phyloP scores from a whole-genome alignment of 805 yeast genomes.

The Trichomonascus vanleenenianus region DNA sequence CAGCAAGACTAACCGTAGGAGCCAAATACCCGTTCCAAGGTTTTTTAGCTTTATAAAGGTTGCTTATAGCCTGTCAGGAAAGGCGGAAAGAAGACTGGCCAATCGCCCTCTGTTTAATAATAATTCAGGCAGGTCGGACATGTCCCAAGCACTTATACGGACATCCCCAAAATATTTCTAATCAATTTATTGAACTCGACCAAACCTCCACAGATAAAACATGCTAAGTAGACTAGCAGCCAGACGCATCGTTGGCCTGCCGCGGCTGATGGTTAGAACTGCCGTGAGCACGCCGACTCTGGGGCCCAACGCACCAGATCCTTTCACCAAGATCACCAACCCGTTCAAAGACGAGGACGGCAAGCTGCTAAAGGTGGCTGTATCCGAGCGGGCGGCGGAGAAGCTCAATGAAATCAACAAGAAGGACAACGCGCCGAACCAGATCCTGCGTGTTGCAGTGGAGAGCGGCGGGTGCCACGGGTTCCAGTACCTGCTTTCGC shows the following conservation, averaged over 20 bases:
- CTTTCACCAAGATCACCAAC: constrained; percentile 19
- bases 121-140: no score
- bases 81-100: no score
- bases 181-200: no score
- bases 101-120: no score
- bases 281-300: constrained; percentile 13
- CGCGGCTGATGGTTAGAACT: neutral
- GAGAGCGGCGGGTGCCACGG: constrained; percentile 99
- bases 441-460: constrained; percentile 67
- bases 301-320: constrained; percentile 15
- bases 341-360: constrained; percentile 29
- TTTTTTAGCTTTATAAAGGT: no score
- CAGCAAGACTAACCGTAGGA: no score
- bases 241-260: neutral
- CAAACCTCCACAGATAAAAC: no score
- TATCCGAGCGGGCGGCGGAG: constrained; percentile 33
- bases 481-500: constrained; percentile 74
- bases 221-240: no score
- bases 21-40: no score
- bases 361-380: constrained; percentile 28
- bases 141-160: no score
- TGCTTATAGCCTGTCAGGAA: no score
- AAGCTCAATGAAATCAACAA: constrained; percentile 47
- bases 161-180: no score
- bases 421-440: constrained; percentile 47